A percentile compares a stretch with the other conserved stretches of the same genome.
Evolutionary conservation across 192 early-diverging fungal species (phyloP).

Genomic region (Geosiphon pyriformis): DNA sequence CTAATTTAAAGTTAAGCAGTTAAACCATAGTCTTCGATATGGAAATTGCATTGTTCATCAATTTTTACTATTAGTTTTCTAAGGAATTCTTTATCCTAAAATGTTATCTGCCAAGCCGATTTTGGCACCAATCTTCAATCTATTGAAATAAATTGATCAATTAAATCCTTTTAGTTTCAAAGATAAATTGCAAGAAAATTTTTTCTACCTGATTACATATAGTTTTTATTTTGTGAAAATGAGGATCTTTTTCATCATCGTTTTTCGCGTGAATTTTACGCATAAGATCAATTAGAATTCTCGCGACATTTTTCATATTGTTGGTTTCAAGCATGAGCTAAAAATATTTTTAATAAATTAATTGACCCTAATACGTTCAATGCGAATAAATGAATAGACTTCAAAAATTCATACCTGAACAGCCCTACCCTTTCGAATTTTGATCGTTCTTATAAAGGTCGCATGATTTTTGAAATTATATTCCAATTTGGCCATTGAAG

Average conservation of each 20-base stretch:
- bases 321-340: slow-evolving; percentile 48
- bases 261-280: slow-evolving; percentile 42
- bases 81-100: too few relatives aligned
- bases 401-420: slow-evolving; percentile 59
- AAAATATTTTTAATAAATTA: not conserved
- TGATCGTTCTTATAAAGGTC: slow-evolving; percentile 60
- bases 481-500: slow-evolving; percentile 88
- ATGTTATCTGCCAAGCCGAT: too few relatives aligned
- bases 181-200: not conserved
- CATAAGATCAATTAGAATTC: slow-evolving; percentile 51
- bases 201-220: not conserved
- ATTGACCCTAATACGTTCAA: not conserved
- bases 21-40: too few relatives aligned
- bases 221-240: slow-evolving; percentile 45
- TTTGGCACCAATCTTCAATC: slow-evolving; percentile 8
- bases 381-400: not conserved
- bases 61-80: too few relatives aligned
- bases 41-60: too few relatives aligned
- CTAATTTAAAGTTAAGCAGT: too few relatives aligned
- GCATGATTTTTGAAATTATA: slow-evolving; percentile 80
- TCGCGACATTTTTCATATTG: slow-evolving; percentile 47
- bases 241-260: slow-evolving; percentile 48
- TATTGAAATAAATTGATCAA: not conserved
- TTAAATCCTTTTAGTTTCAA: not conserved
- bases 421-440: slow-evolving; percentile 87